phyloP scores from a whole-genome alignment of 1,139 yeast species.

The Yamadazyma triangularis region DNA sequence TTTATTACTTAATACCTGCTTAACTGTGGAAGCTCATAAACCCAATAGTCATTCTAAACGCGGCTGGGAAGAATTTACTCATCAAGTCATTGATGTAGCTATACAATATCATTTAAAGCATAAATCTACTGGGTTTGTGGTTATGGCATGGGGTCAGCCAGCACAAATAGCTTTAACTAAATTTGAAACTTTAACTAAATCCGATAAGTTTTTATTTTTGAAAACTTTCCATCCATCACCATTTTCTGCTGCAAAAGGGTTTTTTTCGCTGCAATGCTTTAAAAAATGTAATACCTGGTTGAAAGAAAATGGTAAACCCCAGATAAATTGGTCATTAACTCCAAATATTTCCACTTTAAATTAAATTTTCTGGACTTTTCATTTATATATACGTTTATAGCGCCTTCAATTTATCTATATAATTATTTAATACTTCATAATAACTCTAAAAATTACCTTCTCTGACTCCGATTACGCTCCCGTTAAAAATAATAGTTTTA shows the following conservation, averaged over 20 bases:
- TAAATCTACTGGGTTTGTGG: slow-evolving; percentile 51
- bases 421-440: too few species aligned
- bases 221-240: slow-evolving; percentile 94
- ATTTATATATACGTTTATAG: too few species aligned
- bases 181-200: slow-evolving; percentile 16
- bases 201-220: slow-evolving; percentile 44
- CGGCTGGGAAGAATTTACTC: slow-evolving; percentile 95
- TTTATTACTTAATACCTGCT: slow-evolving; percentile 75
- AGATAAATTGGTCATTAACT: slow-evolving; percentile 59
- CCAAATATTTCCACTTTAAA: too few species aligned
- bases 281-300: slow-evolving; percentile 73
- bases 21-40: slow-evolving; percentile 90
- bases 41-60: slow-evolving; percentile 88
- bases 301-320: slow-evolving; percentile 36
- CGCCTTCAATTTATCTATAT: too few species aligned
- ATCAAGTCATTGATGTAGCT: slow-evolving; percentile 51
- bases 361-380: too few species aligned
- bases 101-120: slow-evolving; percentile 33
- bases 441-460: too few species aligned
- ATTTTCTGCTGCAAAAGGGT: slow-evolving; percentile 80
- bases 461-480: too few species aligned
- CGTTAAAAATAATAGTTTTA: too few species aligned
- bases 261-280: slow-evolving; percentile 72
- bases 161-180: slow-evolving; percentile 70
- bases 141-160: slow-evolving; percentile 94